Base-by-base conservation (phyloP, 495 filamentous ascomycete genomes). In the Lasiosphaeria ovina region DNA sequence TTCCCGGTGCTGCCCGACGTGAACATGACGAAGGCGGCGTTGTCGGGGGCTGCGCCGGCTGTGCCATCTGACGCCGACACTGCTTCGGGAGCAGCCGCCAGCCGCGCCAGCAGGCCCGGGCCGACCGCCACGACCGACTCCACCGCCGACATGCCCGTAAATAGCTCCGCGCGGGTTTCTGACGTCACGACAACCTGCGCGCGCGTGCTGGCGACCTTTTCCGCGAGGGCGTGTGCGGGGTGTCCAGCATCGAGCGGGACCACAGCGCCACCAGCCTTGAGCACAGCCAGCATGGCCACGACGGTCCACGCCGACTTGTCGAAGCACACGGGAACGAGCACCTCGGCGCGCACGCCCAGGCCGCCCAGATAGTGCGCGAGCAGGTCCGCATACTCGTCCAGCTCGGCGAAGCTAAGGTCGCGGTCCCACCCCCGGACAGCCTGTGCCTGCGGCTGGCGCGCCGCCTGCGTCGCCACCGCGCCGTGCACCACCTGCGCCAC, bases 201-300 rank as follows among this genome's bases (percentile, higher is more conserved):
- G 16, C 35, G 11, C 0, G 52, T 1, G 35, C 38, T 2, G 4
- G 12, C 4, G 14, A 54, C 52, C 11, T 38, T 54, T 2, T 16
- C 35, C 52, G 14, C 33, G 4, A 54, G 52, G 9, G 35, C 52
- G 5, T 14, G 6, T 0, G 52, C 33, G 24, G 85, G 83, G 58
- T 86, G 83, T 3, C 71, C 71, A 6, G 83, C 77, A 36, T 85
- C 84, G 16, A 87, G 67, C 4, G 81, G 79, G 10, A 86, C 81
- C 57, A 69, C 62, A 42, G 54, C 68, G 1, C 65, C 78, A 10
- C 80, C 80, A 6, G 79, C 70, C 48, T 76, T 77, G 40, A 81
- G 51, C 11, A 81, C 63, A 6, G 70, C 80, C 6, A 83, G 58
- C 14, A 77, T 72, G 16, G 78, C 68, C 12, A 82, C 73, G 11